A percentile compares a stretch with the other conserved stretches of the same genome.
Evolutionary conservation across 1,139 yeast species (phyloP).

Genomic region (Pichia sp.): DNA sequence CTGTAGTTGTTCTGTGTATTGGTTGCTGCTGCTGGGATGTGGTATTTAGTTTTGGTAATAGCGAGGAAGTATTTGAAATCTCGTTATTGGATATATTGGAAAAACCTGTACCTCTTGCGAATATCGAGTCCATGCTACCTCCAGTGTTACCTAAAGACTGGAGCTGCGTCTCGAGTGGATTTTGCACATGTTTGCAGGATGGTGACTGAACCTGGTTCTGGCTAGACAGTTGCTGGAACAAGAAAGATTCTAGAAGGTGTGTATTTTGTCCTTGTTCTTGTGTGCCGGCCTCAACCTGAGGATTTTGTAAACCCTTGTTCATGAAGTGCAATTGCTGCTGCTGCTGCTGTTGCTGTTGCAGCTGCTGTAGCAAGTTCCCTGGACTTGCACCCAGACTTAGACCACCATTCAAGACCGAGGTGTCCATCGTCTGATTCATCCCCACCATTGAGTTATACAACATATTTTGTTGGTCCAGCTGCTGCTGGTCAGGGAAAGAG

Average conservation of each 20-base stretch:
- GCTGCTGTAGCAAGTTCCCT: slow-evolving; percentile 14
- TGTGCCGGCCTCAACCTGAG: background rate
- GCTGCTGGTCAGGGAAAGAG: slow-evolving; percentile 1
- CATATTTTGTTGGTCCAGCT: slow-evolving; percentile 1
- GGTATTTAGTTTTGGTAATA: background rate
- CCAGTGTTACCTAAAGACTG: background rate
- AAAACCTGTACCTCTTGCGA: background rate
- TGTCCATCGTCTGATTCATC: background rate
- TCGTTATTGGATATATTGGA: background rate
- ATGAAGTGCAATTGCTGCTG: slow-evolving; percentile 9
- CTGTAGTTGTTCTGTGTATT: background rate
- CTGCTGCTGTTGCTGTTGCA: slow-evolving; percentile 15
- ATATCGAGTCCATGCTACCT: background rate
- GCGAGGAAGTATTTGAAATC: background rate
- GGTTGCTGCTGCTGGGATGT: background rate
- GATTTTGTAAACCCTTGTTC: background rate
- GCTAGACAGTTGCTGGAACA: slow-evolving; percentile 15
- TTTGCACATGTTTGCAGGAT: background rate
- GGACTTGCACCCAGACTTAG: background rate
- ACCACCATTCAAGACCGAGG: background rate
- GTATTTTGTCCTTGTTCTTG: slow-evolving; percentile 1
- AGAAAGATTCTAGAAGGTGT: slow-evolving; percentile 14
- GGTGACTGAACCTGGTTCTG: slow-evolving; percentile 8
- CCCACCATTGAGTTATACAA: background rate
- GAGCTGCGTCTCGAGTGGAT: background rate